Evolutionary conservation across 2,329 filamentous ascomycete genomes (phyloP).

Genomic region (Dothidotthia symphoricarpi): DNA sequence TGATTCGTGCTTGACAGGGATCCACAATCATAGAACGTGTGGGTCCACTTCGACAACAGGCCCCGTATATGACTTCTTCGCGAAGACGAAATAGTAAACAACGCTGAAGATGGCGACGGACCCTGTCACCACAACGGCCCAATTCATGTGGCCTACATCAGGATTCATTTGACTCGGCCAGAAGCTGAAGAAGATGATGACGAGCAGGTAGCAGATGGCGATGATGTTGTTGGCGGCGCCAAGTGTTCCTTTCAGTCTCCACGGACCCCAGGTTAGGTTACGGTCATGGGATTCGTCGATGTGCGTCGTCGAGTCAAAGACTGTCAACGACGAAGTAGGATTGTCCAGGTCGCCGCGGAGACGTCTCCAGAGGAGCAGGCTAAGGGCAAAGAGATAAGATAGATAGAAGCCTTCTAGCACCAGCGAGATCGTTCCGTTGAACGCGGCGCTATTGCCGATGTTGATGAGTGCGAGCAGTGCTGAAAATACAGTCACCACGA

Average conservation of each 20-base stretch:
- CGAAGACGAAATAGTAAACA: slow-evolving; percentile 32
- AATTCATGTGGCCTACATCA: slow-evolving; percentile 31
- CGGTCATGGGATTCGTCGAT: slow-evolving; percentile 23
- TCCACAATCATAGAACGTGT: slow-evolving; percentile 17
- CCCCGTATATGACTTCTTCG: slow-evolving; percentile 33
- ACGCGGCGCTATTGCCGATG: slow-evolving; percentile 47
- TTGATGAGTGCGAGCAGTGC: slow-evolving; percentile 53
- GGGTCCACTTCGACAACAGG: slow-evolving; percentile 36
- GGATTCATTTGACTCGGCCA: slow-evolving; percentile 28
- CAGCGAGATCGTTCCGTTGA: slow-evolving; percentile 39
- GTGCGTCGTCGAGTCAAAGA: slow-evolving; percentile 19
- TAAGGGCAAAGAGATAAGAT: slow-evolving; percentile 36
- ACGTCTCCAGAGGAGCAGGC: slow-evolving; percentile 38
- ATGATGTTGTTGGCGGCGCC: slow-evolving; percentile 35
- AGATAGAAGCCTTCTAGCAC: slow-evolving; percentile 40
- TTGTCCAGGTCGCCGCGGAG: slow-evolving; percentile 33
- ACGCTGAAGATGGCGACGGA: slow-evolving; percentile 31
- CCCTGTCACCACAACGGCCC: slow-evolving; percentile 34
- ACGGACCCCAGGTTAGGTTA: slow-evolving; percentile 35
- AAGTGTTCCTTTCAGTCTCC: slow-evolving; percentile 30
- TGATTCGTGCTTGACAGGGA: too few relatives aligned
- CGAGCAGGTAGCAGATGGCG: slow-evolving; percentile 32
- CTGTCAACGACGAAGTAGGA: slow-evolving; percentile 18
- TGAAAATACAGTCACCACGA: slow-evolving; percentile 47
- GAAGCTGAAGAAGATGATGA: slow-evolving; percentile 40